Conservation (phyloP, 2,329 filamentous ascomycete species). For the Diaporthe eres region DNA sequence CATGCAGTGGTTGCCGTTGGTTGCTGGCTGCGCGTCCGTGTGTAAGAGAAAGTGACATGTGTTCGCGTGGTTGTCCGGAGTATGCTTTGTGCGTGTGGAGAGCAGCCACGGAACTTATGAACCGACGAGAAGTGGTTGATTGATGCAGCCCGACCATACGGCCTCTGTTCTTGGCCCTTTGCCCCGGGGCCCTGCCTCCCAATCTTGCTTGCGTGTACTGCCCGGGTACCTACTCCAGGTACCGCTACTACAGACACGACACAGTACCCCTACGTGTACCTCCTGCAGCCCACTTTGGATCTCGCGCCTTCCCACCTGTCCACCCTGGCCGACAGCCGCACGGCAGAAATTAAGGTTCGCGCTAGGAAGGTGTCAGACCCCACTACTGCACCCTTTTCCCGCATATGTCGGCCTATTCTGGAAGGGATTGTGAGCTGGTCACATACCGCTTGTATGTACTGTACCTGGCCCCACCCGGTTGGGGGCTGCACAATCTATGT, state of each 20-base stretch:
- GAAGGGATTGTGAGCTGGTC: constrained; percentile 24
- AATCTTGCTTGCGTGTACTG: background rate
- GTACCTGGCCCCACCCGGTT: background rate
- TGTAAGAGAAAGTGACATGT: background rate
- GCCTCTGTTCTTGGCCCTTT: background rate
- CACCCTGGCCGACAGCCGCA: constrained; percentile 22
- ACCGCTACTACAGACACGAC: background rate
- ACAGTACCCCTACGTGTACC: background rate
- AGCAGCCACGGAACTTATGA: background rate
- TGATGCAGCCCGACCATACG: constrained; percentile 7
- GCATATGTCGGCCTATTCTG: constrained; percentile 21
- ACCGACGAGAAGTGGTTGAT: background rate
- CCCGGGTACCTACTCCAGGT: background rate
- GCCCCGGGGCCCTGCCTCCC: background rate
- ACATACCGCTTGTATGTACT: background rate
- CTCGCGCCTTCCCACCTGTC: background rate
- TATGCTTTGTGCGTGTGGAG: constrained; percentile 3
- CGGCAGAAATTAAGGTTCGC: constrained; percentile 40
- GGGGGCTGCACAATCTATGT: background rate
- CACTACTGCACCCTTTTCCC: constrained; percentile 29
- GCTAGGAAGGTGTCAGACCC: constrained; percentile 31
- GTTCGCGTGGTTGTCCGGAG: background rate
- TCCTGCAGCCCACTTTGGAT: background rate
- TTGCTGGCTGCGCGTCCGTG: constrained; percentile 1
- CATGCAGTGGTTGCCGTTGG: constrained; percentile 3